phyloP scores from a whole-genome alignment of 1,284 basidiomycete genomes.

The Paramarasmius palmivorus region DNA sequence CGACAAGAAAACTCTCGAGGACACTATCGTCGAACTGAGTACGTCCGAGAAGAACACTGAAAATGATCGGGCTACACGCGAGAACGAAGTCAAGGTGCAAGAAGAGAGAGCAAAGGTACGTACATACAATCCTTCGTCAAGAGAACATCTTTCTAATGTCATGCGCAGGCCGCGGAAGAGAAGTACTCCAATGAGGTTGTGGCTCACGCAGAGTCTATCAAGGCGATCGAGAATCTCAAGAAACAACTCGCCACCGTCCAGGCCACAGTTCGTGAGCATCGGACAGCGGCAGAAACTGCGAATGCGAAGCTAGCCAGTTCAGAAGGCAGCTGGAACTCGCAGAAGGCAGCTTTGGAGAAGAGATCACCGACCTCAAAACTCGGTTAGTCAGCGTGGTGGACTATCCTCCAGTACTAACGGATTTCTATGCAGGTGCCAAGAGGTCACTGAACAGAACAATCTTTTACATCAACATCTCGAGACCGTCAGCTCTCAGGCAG shows the following conservation, averaged over 20 bases:
- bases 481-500: conserved; percentile 80
- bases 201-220: conserved; percentile 82
- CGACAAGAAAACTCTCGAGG: conserved; percentile 81
- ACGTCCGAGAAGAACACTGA: conserved; percentile 68
- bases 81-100: conserved; percentile 63
- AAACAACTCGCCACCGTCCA: conserved; percentile 58
- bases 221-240: conserved; percentile 65
- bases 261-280: conserved; percentile 53
- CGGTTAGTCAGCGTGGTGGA: conserved; percentile 45
- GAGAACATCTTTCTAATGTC: neutral
- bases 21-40: conserved; percentile 74
- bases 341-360: conserved; percentile 75
- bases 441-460: conserved; percentile 76
- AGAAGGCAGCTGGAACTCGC: conserved; percentile 78
- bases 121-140: neutral
- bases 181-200: conserved; percentile 82
- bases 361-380: conserved; percentile 68
- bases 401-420: neutral
- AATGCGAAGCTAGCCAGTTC: conserved; percentile 69
- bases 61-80: conserved; percentile 61
- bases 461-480: conserved; percentile 86
- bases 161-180: conserved; percentile 69
- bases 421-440: conserved; percentile 56
- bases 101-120: conserved; percentile 71
- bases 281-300: conserved; percentile 70